Conservation (phyloP, 2,329 filamentous ascomycete species). For the Fusarium newnesense region DNA sequence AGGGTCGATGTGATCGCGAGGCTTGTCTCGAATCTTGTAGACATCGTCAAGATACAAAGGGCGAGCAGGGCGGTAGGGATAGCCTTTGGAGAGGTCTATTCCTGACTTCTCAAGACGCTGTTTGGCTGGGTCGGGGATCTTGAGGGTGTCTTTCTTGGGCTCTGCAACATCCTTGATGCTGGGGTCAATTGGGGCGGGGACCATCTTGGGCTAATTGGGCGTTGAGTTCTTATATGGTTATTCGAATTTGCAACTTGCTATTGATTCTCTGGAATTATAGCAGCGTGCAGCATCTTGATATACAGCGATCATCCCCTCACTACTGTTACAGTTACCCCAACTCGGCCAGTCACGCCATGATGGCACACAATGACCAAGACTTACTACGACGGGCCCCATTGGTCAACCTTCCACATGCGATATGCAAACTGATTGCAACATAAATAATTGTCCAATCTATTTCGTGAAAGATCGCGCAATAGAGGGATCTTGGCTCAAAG, state of each 20-base stretch:
- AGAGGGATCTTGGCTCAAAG: not conserved
- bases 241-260: rapidly evolving
- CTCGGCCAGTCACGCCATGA: conserved; percentile 18
- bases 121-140: conserved; percentile 66
- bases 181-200: conserved; percentile 68
- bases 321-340: not conserved
- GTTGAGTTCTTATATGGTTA: rapidly evolving
- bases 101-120: conserved; percentile 73
- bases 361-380: conserved; percentile 3
- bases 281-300: not conserved
- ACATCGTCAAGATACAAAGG: conserved; percentile 78
- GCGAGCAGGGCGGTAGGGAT: conserved; percentile 74
- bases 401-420: not conserved
- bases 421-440: conserved; percentile 31
- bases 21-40: conserved; percentile 68
- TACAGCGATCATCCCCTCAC: not conserved
- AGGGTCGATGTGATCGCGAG: conserved; percentile 67
- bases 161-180: conserved; percentile 71
- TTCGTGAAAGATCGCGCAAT: not conserved
- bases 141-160: conserved; percentile 72
- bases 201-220: conserved; percentile 47
- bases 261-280: rapidly evolving
- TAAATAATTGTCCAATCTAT: not conserved
- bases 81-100: conserved; percentile 75
- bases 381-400: not conserved